phyloP scores from a whole-genome alignment of 2,329 filamentous ascomycete species.

The Pezicula carpinea region DNA sequence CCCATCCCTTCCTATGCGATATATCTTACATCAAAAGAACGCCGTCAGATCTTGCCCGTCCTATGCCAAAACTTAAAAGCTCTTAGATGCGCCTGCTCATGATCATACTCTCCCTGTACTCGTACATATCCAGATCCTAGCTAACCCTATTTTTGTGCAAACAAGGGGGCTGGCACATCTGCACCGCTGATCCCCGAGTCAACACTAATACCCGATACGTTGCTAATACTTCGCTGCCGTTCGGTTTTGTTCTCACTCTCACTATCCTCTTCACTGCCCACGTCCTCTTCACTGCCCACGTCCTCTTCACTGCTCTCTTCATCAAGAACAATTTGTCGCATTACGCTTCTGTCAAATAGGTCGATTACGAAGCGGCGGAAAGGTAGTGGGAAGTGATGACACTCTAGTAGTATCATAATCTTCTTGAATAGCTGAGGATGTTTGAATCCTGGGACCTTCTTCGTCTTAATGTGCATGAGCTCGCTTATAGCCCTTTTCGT shows the following conservation, averaged over 20 bases:
- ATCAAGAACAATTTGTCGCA: conserved; percentile 78
- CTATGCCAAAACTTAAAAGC: no score
- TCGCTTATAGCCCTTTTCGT: conserved; percentile 84
- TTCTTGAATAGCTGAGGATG: conserved; percentile 77
- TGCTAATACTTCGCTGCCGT: conserved; percentile 50
- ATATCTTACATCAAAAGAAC: no score
- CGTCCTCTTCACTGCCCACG: conserved; percentile 28
- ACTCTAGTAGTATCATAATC: conserved; percentile 79
- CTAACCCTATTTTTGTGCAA: no score
- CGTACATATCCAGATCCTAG: no score
- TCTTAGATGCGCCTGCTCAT: no score
- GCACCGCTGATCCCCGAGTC: conserved; percentile 1
- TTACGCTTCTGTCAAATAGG: conserved; percentile 85
- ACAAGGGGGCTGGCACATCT: neutral
- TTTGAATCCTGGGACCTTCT: conserved; percentile 70
- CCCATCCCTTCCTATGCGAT: no score
- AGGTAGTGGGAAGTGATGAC: conserved; percentile 82
- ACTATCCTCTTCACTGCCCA: conserved; percentile 38
- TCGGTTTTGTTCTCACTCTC: conserved; percentile 40
- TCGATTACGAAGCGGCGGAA: conserved; percentile 89
- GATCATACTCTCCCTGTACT: no score
- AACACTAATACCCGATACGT: conserved; percentile 18
- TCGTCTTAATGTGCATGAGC: conserved; percentile 72
- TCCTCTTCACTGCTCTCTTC: conserved; percentile 37
- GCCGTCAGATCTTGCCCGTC: no score